A percentile compares a stretch with the other conserved stretches of the same genome.
These are phyloP conservation scores for Chrysanthemum seticuspe DNA, from an alignment of 129 eudicot species.

Conservation along the genomic window DNA sequence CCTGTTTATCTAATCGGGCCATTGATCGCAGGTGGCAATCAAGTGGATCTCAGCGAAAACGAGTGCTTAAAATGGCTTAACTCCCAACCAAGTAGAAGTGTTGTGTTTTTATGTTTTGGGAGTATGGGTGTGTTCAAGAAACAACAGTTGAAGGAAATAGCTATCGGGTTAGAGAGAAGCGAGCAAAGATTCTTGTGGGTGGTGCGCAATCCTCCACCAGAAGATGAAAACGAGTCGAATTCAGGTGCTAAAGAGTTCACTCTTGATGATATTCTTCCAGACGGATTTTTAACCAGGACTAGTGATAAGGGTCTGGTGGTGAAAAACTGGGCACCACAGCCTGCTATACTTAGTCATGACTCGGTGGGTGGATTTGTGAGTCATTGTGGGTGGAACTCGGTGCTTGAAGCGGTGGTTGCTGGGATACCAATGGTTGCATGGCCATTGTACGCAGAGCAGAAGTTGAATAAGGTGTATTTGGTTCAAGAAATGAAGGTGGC, in stretches of 20 bases:
- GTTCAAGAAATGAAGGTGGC: constrained; percentile 45
- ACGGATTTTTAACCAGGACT: constrained; percentile 46
- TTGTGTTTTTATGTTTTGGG: constrained; percentile 65
- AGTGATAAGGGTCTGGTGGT: constrained; percentile 37
- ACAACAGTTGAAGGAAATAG: constrained; percentile 52
- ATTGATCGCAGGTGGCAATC: constrained; percentile 27
- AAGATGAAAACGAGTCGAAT: constrained; percentile 4
- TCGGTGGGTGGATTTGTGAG: constrained; percentile 41
- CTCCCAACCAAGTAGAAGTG: constrained; percentile 51
- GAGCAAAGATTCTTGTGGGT: constrained; percentile 15
- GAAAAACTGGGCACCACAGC: constrained; percentile 47
- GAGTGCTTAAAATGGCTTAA: constrained; percentile 62
- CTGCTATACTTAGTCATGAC: constrained; percentile 32
- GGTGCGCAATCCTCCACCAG: constrained; percentile 35
- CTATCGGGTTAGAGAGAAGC: constrained; percentile 47
- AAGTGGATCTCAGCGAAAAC: background rate
- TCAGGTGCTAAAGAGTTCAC: constrained; percentile 37
- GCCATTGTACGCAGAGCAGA: constrained; percentile 52
- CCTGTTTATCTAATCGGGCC: constrained; percentile 55
- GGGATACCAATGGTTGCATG: constrained; percentile 51
- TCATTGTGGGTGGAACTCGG: constrained; percentile 43
- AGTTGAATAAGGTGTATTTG: constrained; percentile 33
- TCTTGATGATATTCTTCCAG: constrained; percentile 21
- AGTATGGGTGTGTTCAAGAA: constrained; percentile 49
- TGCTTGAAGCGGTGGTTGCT: constrained; percentile 35